Conservation (phyloP, 345 rosid species). For the Syzygium aqueum region DNA sequence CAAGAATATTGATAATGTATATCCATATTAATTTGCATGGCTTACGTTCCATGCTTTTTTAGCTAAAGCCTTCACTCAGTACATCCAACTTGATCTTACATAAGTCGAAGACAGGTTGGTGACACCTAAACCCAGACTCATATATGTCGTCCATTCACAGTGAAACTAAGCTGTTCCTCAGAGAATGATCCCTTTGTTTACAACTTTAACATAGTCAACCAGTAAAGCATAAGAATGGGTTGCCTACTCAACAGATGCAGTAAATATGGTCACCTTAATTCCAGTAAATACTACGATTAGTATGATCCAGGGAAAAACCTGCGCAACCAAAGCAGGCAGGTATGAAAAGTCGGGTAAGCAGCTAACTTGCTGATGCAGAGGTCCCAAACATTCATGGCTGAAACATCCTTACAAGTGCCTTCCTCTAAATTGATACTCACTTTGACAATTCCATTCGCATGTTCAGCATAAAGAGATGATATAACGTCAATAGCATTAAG, state of each 20-base stretch:
- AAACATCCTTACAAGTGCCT: conserved; percentile 66
- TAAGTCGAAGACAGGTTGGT: background rate
- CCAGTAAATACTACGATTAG: background rate
- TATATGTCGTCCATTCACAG: background rate
- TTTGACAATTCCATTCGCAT: conserved; percentile 77
- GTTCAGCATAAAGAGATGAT: conserved; percentile 75
- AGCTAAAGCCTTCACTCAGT: background rate
- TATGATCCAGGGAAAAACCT: background rate
- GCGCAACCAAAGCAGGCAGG: background rate
- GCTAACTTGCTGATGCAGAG: conserved; percentile 69
- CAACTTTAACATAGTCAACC: background rate
- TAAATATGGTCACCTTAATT: background rate
- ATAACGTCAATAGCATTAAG: conserved; percentile 87
- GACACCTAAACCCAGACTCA: background rate
- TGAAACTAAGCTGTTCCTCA: background rate
- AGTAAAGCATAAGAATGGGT: background rate
- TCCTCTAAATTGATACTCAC: conserved; percentile 76
- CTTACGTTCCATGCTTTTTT: background rate
- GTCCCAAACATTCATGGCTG: conserved; percentile 63
- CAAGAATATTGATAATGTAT: background rate
- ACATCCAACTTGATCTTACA: background rate
- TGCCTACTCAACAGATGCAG: background rate
- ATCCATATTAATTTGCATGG: background rate
- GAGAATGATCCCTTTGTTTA: background rate
- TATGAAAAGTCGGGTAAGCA: background rate